Conservation (phyloP, 768 basidiomycete genomes). For the Leccinum disarticulatum region DNA sequence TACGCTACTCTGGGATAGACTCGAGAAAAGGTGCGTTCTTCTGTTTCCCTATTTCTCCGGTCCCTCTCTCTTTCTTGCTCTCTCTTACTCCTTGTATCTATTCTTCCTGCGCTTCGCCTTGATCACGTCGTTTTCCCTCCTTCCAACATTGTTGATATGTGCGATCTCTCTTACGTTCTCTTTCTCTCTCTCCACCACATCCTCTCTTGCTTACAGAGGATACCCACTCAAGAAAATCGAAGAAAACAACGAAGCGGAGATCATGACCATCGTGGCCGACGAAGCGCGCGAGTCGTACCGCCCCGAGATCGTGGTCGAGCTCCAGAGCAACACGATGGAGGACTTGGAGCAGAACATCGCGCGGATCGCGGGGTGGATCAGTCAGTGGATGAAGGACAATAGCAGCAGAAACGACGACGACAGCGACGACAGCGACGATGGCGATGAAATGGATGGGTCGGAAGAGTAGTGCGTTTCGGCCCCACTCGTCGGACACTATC, state of each 20-base stretch:
- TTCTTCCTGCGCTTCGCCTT: not conserved
- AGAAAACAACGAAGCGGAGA: conserved; percentile 98
- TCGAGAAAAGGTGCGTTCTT: conserved; percentile 76
- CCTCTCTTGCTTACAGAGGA: conserved; percentile 45
- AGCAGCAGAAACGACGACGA: not conserved
- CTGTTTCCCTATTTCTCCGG: not conserved
- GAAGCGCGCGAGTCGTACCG: conserved; percentile 89
- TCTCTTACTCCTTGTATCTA: too few species aligned
- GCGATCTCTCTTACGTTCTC: not conserved
- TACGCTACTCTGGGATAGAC: conserved; percentile 79
- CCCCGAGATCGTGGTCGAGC: conserved; percentile 81
- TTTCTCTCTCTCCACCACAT: not conserved
- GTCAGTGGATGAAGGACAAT: conserved; percentile 55
- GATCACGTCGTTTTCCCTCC: not conserved
- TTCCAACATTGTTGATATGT: not conserved
- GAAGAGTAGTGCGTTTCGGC: not conserved
- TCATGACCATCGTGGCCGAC: conserved; percentile 88
- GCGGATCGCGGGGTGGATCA: conserved; percentile 87
- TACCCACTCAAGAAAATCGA: conserved; percentile 93
- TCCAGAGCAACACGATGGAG: conserved; percentile 71
- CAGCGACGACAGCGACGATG: not conserved
- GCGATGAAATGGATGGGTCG: not conserved
- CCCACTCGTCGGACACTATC: not conserved
- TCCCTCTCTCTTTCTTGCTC: too few species aligned
- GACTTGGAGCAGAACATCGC: conserved; percentile 87